These are phyloP conservation scores for Polychaeton citri DNA, from an alignment of 2,329 filamentous ascomycete species.

Conservation along the genomic window DNA sequence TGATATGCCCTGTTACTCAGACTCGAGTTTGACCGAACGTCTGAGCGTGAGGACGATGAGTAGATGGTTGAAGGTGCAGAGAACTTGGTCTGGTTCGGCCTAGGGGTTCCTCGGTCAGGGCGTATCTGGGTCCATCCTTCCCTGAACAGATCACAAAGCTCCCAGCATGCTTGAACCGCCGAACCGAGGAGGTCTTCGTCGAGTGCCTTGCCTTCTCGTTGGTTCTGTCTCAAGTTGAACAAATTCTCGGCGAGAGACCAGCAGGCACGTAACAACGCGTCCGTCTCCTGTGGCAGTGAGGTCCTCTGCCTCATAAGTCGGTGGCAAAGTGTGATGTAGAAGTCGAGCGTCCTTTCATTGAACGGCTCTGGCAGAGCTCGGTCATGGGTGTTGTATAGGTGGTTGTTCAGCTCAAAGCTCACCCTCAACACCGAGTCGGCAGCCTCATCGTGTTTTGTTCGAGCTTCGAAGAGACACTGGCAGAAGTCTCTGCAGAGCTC, in stretches of 20 bases:
- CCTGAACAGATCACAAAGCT: slow-evolving; percentile 82
- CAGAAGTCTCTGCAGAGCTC: slow-evolving; percentile 88
- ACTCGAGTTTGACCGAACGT: slow-evolving; percentile 31
- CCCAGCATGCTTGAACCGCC: slow-evolving; percentile 87
- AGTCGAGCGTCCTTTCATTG: slow-evolving; percentile 78
- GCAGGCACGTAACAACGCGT: slow-evolving; percentile 70
- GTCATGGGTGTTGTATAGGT: slow-evolving; percentile 87
- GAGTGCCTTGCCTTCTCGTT: slow-evolving; percentile 54
- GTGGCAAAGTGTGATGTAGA: slow-evolving; percentile 88
- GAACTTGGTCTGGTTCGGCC: slow-evolving; percentile 66
- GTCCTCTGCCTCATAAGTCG: slow-evolving; percentile 89
- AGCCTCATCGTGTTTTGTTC: slow-evolving; percentile 61
- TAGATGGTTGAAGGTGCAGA: slow-evolving; percentile 1
- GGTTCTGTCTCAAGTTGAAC: slow-evolving; percentile 76
- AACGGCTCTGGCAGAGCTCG: slow-evolving; percentile 73
- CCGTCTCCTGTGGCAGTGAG: slow-evolving; percentile 66
- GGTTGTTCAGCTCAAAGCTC: slow-evolving; percentile 90
- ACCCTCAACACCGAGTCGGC: slow-evolving; percentile 80
- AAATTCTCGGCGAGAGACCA: slow-evolving; percentile 89
- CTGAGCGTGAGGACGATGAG: slow-evolving; percentile 9
- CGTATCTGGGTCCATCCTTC: slow-evolving; percentile 84
- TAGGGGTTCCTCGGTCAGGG: slow-evolving; percentile 72
- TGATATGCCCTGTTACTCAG: slow-evolving; percentile 32
- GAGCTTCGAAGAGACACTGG: slow-evolving; percentile 77
- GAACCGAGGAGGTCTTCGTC: slow-evolving; percentile 79